These are phyloP conservation scores for Endocalyx cinctus DNA, from an alignment of 2,329 filamentous ascomycete species.

Conservation along the genomic window DNA sequence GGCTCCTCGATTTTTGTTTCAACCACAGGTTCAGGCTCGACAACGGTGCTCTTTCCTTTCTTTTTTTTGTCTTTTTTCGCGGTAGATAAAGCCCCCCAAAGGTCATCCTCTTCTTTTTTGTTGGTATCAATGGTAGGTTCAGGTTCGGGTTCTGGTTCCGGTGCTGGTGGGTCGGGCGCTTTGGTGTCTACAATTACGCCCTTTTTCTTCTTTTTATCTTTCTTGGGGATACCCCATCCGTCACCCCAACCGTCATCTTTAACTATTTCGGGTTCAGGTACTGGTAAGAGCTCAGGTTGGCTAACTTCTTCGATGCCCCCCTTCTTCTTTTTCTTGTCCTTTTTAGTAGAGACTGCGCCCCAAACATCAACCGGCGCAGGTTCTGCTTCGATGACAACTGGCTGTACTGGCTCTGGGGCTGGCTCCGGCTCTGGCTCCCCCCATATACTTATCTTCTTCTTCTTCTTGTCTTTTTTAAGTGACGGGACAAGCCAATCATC, in stretches of 20 bases:
- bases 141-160: constrained; percentile 9
- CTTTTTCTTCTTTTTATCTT: constrained; percentile 31
- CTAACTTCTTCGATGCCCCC: constrained; percentile 15
- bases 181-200: constrained; percentile 12
- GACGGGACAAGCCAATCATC: constrained; percentile 17
- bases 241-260: constrained; percentile 29
- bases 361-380: constrained; percentile 5
- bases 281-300: constrained; percentile 15
- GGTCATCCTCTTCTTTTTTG: no score
- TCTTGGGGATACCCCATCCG: constrained; percentile 19
- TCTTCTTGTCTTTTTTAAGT: constrained; percentile 35
- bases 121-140: constrained; percentile 3
- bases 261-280: constrained; percentile 22
- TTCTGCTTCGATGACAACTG: no score
- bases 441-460: constrained; percentile 27
- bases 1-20: constrained; percentile 7
- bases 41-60: constrained; percentile 10
- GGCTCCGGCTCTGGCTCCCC: constrained; percentile 11
- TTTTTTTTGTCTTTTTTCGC: constrained; percentile 13
- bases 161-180: constrained; percentile 8
- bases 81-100: neutral
- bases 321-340: constrained; percentile 20
- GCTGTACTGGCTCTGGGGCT: no score
- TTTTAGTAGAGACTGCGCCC: constrained; percentile 9
- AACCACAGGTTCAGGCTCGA: constrained; percentile 5